Evolutionary conservation across 1,139 yeast genomes (phyloP), one percentile per base, ranked within the genome.

Genomic region (Lodderomyces jiufengensis): DNA sequence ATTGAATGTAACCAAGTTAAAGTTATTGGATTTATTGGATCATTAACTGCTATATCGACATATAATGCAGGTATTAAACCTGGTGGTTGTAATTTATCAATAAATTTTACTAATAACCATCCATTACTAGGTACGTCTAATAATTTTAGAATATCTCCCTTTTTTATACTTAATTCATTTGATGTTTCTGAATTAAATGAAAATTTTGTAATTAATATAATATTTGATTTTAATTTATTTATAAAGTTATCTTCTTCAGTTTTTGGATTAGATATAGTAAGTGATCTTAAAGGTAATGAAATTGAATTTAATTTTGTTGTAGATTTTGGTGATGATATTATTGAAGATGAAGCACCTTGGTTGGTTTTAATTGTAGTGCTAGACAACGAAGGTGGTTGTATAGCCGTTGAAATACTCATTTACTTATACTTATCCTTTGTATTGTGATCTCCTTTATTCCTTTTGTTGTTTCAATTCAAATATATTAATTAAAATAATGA

Each of bases 11-110:
- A 51, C 74, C 74, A 69, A 31, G 47, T 48, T 28, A 62, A 45
- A 4, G 68, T 61, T 13, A 68, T 49, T 7, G 73, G 74, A 37
- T 63, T 57, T 9, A 49, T 44, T 9, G 56, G 45, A 46, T 68
- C 73, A 42, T 68, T 68, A 18, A 66, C 57, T n/a, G 70, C 73
- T 31, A 69, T 68, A 39, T 66, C 73, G n/a, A 66, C 70, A 43
- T 67, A 68, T 23, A 56, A 50, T 2, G 73, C 70, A 4, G 73
- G 75, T 4, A 69, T 61, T 26, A 69, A 45, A 0, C 74, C 75
- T 2, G 70, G 68, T 5, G 47, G 43, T 9, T 47, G 44, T 25
- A 69, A 43, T 39, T 59, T 59, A 42, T 69, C 73, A 38, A 69
- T 59, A 34, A 57, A 66, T 43, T 69, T 67, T 29, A 68, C 74